Conservation (phyloP, 441 rosid genomes). For the Syzygium malaccense region DNA sequence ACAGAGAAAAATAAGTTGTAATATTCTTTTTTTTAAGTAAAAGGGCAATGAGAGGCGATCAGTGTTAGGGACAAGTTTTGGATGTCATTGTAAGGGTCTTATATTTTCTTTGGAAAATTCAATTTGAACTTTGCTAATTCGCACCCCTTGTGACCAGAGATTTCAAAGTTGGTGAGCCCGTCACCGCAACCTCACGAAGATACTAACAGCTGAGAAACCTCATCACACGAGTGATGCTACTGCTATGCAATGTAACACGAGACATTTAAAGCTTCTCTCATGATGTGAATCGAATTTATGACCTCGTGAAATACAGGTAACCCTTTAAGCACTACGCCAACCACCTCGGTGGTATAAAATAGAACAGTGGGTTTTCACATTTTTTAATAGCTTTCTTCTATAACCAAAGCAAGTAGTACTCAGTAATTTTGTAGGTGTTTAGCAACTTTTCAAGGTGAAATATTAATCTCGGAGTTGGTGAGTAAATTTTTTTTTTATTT, state of each 20-base stretch:
- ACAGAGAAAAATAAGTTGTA: neutral
- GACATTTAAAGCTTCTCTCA: neutral
- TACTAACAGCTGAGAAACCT: neutral
- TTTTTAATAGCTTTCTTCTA: neutral
- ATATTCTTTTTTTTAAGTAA: neutral
- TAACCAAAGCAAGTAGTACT: neutral
- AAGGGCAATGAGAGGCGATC: neutral
- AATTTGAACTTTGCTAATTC: neutral
- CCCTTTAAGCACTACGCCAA: neutral
- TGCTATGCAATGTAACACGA: neutral
- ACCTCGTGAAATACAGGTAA: neutral
- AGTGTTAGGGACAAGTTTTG: neutral
- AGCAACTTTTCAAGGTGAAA: neutral
- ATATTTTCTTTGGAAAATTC: neutral
- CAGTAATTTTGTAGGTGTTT: neutral
- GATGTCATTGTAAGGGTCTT: neutral
- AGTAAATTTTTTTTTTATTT: neutral
- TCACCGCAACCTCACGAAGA: neutral
- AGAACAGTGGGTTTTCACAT: neutral
- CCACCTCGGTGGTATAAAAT: neutral
- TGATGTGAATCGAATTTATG: neutral
- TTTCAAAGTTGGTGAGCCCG: neutral
- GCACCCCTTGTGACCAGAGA: neutral
- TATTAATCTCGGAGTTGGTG: neutral
- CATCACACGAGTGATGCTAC: rapidly evolving